Percentiles rank a stretch among this genome's conserved stretches.
Conservation (phyloP, 2,329 filamentous ascomycete species). For the Metarhizium rileyi region DNA sequence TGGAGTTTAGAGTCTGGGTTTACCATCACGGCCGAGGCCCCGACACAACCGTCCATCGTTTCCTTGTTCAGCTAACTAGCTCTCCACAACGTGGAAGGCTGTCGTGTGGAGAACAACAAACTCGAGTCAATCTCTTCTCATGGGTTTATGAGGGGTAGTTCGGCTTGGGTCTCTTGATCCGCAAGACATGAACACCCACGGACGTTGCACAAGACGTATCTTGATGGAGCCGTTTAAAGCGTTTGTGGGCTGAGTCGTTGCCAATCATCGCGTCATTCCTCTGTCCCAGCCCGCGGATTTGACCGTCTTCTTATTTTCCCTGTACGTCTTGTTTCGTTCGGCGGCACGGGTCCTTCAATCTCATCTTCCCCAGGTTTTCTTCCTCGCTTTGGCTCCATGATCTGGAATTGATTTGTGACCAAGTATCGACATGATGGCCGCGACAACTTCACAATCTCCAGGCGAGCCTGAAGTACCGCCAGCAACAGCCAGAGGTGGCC, state of each 20-base stretch:
- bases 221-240: neutral
- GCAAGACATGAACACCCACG: neutral
- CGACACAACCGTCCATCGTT: neutral
- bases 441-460: neutral
- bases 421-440: neutral
- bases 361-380: neutral
- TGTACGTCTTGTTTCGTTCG: neutral
- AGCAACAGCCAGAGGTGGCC: neutral
- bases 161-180: neutral
- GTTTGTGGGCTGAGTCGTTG: neutral
- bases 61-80: neutral
- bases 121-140: neutral
- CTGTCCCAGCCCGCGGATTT: neutral
- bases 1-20: slow-evolving; percentile 2
- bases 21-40: neutral
- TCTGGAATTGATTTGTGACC: neutral
- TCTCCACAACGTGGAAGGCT: neutral
- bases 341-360: neutral
- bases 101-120: neutral
- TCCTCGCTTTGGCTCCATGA: neutral
- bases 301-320: neutral
- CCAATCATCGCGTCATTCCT: neutral
- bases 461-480: neutral
- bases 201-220: neutral
- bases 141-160: slow-evolving; percentile 1